These are phyloP conservation scores for Aureobasidium uvarum DNA, from an alignment of 2,329 filamentous ascomycete genomes.

Conservation along the genomic window DNA sequence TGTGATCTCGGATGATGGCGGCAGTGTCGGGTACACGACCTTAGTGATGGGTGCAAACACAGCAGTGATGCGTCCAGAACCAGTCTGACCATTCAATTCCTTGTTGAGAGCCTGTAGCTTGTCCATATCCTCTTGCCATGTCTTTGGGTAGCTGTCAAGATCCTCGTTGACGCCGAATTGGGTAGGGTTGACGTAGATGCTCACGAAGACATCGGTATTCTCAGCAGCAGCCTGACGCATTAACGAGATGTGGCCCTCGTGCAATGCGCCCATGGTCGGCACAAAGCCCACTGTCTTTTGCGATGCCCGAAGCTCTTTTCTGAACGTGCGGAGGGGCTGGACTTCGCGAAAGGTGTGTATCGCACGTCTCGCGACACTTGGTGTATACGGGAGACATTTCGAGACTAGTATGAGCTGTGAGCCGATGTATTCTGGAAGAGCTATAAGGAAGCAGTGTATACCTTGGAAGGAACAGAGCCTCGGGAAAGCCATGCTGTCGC, in stretches of 20 bases:
- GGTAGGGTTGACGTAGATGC: constrained; percentile 93
- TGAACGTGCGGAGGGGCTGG: constrained; percentile 66
- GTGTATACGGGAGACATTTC: neutral
- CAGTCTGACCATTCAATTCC: constrained; percentile 57
- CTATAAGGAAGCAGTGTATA: neutral
- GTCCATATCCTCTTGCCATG: constrained; percentile 74
- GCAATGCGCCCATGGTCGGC: constrained; percentile 97
- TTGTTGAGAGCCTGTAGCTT: constrained; percentile 66
- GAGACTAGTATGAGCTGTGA: neutral
- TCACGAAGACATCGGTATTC: constrained; percentile 84
- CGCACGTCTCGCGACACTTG: neutral
- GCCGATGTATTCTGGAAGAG: neutral
- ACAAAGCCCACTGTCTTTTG: constrained; percentile 79
- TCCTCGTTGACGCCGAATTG: constrained; percentile 93
- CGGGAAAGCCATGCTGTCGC: neutral
- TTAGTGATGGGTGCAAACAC: constrained; percentile 81
- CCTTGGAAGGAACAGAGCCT: neutral
- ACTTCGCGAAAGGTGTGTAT: constrained; percentile 74
- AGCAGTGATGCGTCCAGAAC: constrained; percentile 66
- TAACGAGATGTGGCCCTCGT: constrained; percentile 82
- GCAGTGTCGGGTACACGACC: constrained; percentile 85
- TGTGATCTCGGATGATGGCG: constrained; percentile 66
- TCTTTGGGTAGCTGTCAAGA: constrained; percentile 82
- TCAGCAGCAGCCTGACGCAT: constrained; percentile 80
- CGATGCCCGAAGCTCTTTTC: constrained; percentile 62